Evolutionary conservation across 2,329 filamentous ascomycete genomes (phyloP).

Genomic region (Dissoconium aciculare): DNA sequence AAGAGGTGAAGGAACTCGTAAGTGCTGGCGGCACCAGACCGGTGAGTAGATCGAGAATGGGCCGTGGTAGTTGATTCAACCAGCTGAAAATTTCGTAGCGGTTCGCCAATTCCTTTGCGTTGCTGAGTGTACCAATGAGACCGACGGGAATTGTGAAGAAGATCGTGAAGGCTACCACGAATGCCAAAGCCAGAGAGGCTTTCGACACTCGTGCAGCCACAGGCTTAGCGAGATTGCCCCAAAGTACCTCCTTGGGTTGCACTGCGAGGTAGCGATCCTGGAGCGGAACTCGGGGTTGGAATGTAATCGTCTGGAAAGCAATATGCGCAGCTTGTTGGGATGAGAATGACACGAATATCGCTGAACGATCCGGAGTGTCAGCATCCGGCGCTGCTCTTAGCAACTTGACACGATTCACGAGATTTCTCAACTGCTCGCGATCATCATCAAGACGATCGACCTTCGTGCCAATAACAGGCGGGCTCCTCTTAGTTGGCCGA

Average conservation of each 20-base stretch:
- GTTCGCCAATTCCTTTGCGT: conserved; percentile 21
- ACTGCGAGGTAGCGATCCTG: conserved; percentile 30
- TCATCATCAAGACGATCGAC: conserved; percentile 89
- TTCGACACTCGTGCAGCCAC: conserved; percentile 17
- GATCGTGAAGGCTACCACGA: conserved; percentile 23
- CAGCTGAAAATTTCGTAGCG: conserved; percentile 18
- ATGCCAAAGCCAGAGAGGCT: conserved; percentile 18
- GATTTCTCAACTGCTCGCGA: conserved; percentile 55
- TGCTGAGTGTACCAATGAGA: conserved; percentile 22
- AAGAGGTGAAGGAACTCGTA: conserved; percentile 21
- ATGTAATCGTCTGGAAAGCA: conserved; percentile 48
- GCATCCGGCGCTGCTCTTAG: conserved; percentile 43
- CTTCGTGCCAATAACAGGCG: conserved; percentile 59
- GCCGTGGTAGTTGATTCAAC: conserved; percentile 19
- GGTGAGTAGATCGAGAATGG: conserved; percentile 18
- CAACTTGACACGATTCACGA: conserved; percentile 53
- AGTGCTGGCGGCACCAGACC: conserved; percentile 22
- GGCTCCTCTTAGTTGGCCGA: conserved; percentile 52
- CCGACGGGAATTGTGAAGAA: conserved; percentile 25
- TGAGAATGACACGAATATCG: conserved; percentile 79
- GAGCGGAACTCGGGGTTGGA: conserved; percentile 23
- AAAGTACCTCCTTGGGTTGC: conserved; percentile 33
- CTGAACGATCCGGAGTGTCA: conserved; percentile 46
- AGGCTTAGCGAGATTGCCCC: conserved; percentile 31
- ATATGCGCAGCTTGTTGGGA: conserved; percentile 69